Evolutionary conservation across 305 asterid genomes (phyloP).

Genomic region (Solanum chacoense): DNA sequence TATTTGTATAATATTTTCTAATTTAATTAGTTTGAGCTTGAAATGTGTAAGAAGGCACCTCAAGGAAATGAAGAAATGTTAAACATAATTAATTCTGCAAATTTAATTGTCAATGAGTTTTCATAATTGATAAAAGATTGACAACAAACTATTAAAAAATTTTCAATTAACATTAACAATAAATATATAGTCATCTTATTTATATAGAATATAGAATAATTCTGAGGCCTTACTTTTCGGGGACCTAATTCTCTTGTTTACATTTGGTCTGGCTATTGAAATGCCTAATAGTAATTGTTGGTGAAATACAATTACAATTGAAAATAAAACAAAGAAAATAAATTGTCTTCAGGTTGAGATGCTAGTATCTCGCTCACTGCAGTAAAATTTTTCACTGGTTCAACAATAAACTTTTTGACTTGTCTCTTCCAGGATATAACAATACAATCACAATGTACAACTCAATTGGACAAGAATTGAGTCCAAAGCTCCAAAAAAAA

Average conservation of each 20-base stretch:
- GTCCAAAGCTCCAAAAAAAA: no score
- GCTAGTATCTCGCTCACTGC: background rate
- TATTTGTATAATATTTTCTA: no score
- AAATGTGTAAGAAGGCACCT: background rate
- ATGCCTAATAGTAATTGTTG: background rate
- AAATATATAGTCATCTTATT: no score
- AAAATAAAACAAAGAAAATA: no score
- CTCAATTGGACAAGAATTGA: background rate
- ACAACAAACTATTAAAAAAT: background rate
- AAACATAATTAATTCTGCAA: background rate
- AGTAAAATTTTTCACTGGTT: background rate
- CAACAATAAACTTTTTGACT: no score
- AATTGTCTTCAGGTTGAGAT: no score
- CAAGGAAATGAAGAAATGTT: background rate
- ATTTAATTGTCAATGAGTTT: background rate
- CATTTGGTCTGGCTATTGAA: background rate
- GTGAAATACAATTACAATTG: background rate
- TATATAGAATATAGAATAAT: no score
- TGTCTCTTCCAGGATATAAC: background rate
- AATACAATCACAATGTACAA: background rate
- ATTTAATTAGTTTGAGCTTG: background rate
- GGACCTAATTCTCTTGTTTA: background rate
- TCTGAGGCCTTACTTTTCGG: background rate
- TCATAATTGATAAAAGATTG: background rate
- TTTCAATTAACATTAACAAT: background rate